Evolutionary conservation across 768 basidiomycete species (phyloP), one percentile per base, ranked within the genome.

Genomic region (Serendipita sp.): DNA sequence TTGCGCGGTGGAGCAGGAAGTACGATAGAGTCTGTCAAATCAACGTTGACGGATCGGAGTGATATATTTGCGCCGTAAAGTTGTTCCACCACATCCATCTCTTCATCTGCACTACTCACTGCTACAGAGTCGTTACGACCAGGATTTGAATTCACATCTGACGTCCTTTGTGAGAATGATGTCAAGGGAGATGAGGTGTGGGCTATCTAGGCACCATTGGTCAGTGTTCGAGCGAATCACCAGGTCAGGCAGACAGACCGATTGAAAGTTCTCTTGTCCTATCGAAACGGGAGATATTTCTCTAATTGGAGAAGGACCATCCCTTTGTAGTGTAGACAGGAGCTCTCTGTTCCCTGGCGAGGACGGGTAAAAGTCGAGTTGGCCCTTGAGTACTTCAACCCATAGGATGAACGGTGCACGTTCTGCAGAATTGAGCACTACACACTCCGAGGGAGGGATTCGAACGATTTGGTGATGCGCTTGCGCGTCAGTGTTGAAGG

Each of bases 351-450:
- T 99, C 27, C 80, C 77, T 58, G 92, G 79, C 70, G 86, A 88
- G 10, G 37, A 40, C 0, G 95, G 90, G 70, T 96, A 89, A 71
- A 99, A 98, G 72, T 95, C 89, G 37, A 99, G 80, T 69, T 98
- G 95, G 36, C 84, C 85, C 66, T 84, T 82, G 34, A 98, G 78
- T 50, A 98, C 86, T 74, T 99, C 96, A 65, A 98, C 82, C 66
- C 94, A 79, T 27, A 99, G 81, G 18, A 99, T 79, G 72, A 90
- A 99, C 3, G 96, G 96, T 0, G 92, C 93, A 40, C 89, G 82
- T 74, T 99, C 94, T 2, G 96, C 96, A 18, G 95, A 98, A 72
- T 99, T 99, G 31, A 99, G 80, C 8, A 98, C 96, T 50, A 98
- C 96, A 64, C 91, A 88, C 76, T 99, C 96, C 13, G 94, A 91